Conservation (phyloP, 305 asterid genomes). For the Solanum hybrid region DNA sequence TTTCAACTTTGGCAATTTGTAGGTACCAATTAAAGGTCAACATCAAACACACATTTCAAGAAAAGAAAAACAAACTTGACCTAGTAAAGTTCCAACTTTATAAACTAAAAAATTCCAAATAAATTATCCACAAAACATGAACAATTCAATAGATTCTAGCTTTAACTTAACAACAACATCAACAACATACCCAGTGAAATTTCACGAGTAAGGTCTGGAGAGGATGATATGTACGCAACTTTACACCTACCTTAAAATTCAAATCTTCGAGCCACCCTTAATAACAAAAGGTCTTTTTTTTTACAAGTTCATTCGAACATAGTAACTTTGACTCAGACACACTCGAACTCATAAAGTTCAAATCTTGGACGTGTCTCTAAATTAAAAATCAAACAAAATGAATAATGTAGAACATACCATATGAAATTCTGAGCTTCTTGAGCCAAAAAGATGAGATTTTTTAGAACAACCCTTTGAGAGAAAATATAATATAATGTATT, state of each 20-base stretch:
- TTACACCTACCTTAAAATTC: neutral
- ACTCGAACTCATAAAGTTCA: neutral
- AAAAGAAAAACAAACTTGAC: neutral
- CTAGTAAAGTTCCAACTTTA: neutral
- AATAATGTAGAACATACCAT: neutral
- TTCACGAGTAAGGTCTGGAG: rapidly evolving
- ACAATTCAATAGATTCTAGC: neutral
- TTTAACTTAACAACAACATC: neutral
- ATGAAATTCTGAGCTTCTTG: neutral
- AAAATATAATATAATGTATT: neutral
- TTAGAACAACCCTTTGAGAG: neutral
- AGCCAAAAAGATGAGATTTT: neutral
- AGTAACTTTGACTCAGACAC: neutral
- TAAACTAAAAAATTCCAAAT: neutral
- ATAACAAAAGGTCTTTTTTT: neutral
- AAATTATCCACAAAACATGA: neutral
- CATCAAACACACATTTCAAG: neutral
- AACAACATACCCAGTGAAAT: neutral
- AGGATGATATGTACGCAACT: neutral
- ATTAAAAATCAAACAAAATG: neutral
- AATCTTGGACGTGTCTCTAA: neutral
- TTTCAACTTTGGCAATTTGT: neutral
- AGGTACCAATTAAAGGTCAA: neutral
- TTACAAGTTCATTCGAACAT: neutral
- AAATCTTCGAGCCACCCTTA: neutral